Conservation (phyloP, 2,329 filamentous ascomycete genomes). For the Magnaporthiopsis rhizophila region DNA sequence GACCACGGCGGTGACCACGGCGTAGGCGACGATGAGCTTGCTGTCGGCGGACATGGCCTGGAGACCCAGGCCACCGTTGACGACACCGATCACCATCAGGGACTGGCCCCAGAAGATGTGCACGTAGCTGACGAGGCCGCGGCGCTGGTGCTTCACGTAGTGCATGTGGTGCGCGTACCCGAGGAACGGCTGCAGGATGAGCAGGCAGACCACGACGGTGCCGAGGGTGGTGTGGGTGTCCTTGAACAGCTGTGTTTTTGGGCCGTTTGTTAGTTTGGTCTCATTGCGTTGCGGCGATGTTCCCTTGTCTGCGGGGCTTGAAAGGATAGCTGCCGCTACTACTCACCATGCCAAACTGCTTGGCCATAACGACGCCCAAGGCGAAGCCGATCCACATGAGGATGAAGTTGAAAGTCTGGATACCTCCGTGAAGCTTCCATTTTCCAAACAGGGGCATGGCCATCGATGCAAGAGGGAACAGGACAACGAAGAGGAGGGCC, state of each 20-base stretch:
- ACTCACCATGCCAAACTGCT: slow-evolving; percentile 34
- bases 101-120: slow-evolving; percentile 57
- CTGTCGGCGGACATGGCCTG: slow-evolving; percentile 23
- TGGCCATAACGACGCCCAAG: slow-evolving; percentile 42
- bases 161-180: slow-evolving; percentile 50
- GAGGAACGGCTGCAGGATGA: slow-evolving; percentile 50
- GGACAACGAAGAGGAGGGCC: slow-evolving; percentile 30
- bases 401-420: slow-evolving; percentile 46
- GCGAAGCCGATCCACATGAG: slow-evolving; percentile 54
- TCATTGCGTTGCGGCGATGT: too few species aligned
- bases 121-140: slow-evolving; percentile 43
- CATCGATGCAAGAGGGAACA: slow-evolving; percentile 38
- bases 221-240: slow-evolving; percentile 49
- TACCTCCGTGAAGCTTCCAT: slow-evolving; percentile 48
- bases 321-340: slow-evolving; percentile 12
- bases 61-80: slow-evolving; percentile 48
- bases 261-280: too few species aligned
- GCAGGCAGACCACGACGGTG: slow-evolving; percentile 42
- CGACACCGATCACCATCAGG: slow-evolving; percentile 48
- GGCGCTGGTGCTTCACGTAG: slow-evolving; percentile 37
- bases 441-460: slow-evolving; percentile 44
- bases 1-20: slow-evolving; percentile 42
- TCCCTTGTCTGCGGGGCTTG: neutral
- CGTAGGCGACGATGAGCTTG: slow-evolving; percentile 26
- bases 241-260: slow-evolving; percentile 38